Percentiles rank a stretch among this genome's conserved stretches.
phyloP scores from a whole-genome alignment of 192 early-diverging fungal genomes.

The Linderina pennispora region DNA sequence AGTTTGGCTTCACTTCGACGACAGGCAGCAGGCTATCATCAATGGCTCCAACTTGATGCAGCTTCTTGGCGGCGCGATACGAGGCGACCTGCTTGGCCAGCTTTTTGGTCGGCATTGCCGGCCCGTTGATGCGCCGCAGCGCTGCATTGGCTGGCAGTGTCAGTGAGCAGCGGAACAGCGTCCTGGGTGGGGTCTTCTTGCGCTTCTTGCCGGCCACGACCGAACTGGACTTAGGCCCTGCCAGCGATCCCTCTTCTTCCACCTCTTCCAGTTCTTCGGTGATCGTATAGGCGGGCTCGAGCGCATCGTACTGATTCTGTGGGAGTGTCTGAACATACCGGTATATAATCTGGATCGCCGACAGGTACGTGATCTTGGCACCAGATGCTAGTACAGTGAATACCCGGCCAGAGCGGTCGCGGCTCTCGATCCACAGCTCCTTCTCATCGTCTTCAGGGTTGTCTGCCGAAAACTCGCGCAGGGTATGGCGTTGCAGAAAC shows the following conservation, averaged over 20 bases:
- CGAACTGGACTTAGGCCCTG: too few species aligned
- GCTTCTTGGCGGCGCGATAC: constrained; percentile 61
- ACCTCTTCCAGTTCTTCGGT: constrained; percentile 12
- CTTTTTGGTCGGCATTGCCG: constrained; percentile 49
- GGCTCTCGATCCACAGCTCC: constrained; percentile 36
- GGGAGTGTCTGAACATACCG: constrained; percentile 72
- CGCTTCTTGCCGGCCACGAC: constrained; percentile 1
- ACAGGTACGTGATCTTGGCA: constrained; percentile 65
- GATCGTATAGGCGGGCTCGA: constrained; percentile 51
- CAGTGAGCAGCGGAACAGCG: constrained; percentile 46
- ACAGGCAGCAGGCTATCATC: constrained; percentile 67
- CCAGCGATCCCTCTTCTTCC: constrained; percentile 10
- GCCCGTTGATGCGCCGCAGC: constrained; percentile 47
- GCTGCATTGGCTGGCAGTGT: constrained; percentile 60
- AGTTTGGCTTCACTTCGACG: too few species aligned
- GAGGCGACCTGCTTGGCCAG: constrained; percentile 66
- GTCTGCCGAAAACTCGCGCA: constrained; percentile 11
- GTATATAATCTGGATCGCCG: constrained; percentile 57
- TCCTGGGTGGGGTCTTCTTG: constrained; percentile 7
- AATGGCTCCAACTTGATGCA: constrained; percentile 64
- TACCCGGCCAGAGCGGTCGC: constrained; percentile 32
- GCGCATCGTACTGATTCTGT: constrained; percentile 51
- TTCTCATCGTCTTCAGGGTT: constrained; percentile 23
- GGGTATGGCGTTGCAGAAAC: constrained; percentile 7
- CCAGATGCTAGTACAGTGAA: constrained; percentile 60